Evolutionary conservation across 805 yeast species (phyloP).

Genomic region (Zygosaccharomyces pseudorouxii): DNA sequence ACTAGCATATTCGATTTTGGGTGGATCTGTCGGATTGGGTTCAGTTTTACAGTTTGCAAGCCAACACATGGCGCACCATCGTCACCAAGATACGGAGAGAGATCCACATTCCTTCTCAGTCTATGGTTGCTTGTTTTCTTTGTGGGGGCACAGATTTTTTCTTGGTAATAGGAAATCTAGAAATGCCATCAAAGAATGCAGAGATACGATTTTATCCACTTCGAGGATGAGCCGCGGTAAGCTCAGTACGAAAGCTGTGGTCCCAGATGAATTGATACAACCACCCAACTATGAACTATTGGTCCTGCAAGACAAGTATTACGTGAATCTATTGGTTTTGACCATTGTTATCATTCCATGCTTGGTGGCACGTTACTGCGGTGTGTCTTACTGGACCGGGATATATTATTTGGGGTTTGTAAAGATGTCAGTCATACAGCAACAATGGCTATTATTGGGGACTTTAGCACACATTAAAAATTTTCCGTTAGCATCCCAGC

Average conservation of each 20-base stretch:
- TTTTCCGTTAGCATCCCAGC: conserved; percentile 53
- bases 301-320: conserved; percentile 69
- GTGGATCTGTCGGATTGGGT: conserved; percentile 28
- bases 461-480: conserved; percentile 68
- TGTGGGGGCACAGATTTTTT: conserved; percentile 81
- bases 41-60: conserved; percentile 25
- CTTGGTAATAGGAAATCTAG: conserved; percentile 55
- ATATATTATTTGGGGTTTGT: conserved; percentile 64
- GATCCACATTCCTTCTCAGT: conserved; percentile 79
- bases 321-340: conserved; percentile 47
- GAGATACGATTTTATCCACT: conserved; percentile 47
- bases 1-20: conserved; percentile 20
- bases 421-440: conserved; percentile 70
- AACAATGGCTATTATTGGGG: conserved; percentile 70
- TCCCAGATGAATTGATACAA: conserved; percentile 54
- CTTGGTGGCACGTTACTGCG: conserved; percentile 63
- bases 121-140: conserved; percentile 76
- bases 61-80: conserved; percentile 81
- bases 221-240: conserved; percentile 18
- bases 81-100: conserved; percentile 78
- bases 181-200: conserved; percentile 38
- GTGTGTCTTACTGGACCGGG: conserved; percentile 71
- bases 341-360: conserved; percentile 62
- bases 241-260: conserved; percentile 8
- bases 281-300: conserved; percentile 54